These are phyloP conservation scores for Nasturtium officinale DNA, from an alignment of 345 rosid species.

Conservation along the genomic window DNA sequence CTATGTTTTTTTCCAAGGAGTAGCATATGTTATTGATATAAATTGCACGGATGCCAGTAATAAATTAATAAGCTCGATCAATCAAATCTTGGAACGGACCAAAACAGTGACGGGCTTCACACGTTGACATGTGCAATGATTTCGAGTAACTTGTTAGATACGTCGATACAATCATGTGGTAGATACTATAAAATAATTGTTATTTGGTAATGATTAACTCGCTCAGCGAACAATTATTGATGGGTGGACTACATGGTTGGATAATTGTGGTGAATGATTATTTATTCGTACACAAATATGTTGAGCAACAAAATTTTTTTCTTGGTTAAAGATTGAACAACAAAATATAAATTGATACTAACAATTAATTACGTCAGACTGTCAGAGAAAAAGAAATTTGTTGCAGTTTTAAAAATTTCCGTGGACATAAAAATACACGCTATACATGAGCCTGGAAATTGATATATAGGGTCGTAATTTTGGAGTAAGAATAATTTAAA, in stretches of 20 bases:
- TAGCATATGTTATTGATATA: slow-evolving; percentile 4
- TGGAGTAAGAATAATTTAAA: too few species aligned
- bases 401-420: not conserved
- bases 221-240: slow-evolving; percentile 19
- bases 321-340: too few species aligned
- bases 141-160: slow-evolving; percentile 33
- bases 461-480: too few species aligned
- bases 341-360: not conserved
- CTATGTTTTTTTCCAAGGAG: not conserved
- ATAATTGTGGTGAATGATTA: not conserved
- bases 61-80: not conserved
- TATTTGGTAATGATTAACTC: slow-evolving; percentile 34
- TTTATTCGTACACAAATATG: not conserved
- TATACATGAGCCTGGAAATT: slow-evolving; percentile 16
- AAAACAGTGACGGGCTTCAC: slow-evolving; percentile 27
- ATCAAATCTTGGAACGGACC: slow-evolving; percentile 16
- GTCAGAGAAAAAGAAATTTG: not conserved
- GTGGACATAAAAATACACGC: not conserved
- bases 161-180: slow-evolving; percentile 36
- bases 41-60: slow-evolving; percentile 15
- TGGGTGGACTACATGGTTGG: slow-evolving; percentile 9
- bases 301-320: not conserved
- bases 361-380: not conserved
- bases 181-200: slow-evolving; percentile 22
- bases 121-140: slow-evolving; percentile 42